Base-by-base conservation (phyloP, 1,284 basidiomycete species). In the Malassezia restricta region DNA sequence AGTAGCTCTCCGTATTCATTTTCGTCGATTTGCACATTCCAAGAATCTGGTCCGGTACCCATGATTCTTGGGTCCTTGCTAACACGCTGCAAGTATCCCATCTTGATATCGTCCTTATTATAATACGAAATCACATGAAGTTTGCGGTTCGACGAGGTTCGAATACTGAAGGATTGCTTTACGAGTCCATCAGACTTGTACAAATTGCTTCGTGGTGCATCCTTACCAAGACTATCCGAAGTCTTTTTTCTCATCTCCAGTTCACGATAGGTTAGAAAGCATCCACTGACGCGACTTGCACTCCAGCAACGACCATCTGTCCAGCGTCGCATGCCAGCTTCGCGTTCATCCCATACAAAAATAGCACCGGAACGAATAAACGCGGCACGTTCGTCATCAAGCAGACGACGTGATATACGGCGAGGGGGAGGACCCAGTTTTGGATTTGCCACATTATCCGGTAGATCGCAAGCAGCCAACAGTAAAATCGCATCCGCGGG, bases 301-400 rank as follows among this genome's bases (percentile, higher is more conserved):
- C 76, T 76, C 77, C 77, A 78, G 43, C 76, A 69, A 37, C 74
- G 66, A 6, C 77, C 76, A 59, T 78, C 77, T 6, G 77, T 78
- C 77, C 77, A 78, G 8, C 77, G 57, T n/a, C 75, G 65, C 76
- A 78, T 78, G 51, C 68, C 65, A 12, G 70, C 68, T 51, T 71
- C 66, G 46, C 68, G 64, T 45, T 72, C 70, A 43, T 71, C 68
- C 66, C 68, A 72, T 8, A 65, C 68, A 58, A 72, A 72, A 47
- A 71, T 59, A 42, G 62, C 63, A 14, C 70, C 70, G 4, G 62
- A 62, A 42, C 57, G 59, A 41, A 72, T 64, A 40, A 71, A 40
- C 11, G 56, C 57, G n/a, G 63, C 63, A 20, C 68, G 61, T 44
- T 72, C 70, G 27, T 61, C 61, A 35, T 72, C 70, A 6, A 71